phyloP scores from a whole-genome alignment of 495 filamentous ascomycete species.

The Evernia prunastri region DNA sequence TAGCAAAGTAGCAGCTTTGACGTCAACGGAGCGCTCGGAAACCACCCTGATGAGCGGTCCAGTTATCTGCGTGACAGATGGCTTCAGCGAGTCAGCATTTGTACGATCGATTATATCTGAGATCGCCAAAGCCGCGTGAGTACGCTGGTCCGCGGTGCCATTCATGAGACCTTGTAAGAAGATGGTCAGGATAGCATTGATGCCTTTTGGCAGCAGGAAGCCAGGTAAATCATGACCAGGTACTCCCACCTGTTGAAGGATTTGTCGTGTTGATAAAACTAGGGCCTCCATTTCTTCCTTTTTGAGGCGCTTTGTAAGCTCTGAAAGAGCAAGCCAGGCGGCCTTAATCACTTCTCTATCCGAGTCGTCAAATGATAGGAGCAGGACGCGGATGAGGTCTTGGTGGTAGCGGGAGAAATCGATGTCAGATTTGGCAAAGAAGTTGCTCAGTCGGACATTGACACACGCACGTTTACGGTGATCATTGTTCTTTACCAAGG shows the following conservation, averaged over 20 bases:
- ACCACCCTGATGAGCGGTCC: constrained; percentile 96
- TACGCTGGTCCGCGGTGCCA: constrained; percentile 83
- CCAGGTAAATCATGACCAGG: constrained; percentile 78
- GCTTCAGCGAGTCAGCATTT: constrained; percentile 72
- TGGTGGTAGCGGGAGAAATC: constrained; percentile 93
- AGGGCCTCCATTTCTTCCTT: constrained; percentile 98
- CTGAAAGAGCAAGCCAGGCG: constrained; percentile 82
- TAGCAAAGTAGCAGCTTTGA: constrained; percentile 88
- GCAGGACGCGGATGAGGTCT: constrained; percentile 79
- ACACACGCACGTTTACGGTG: constrained; percentile 72
- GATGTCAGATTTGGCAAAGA: constrained; percentile 73
- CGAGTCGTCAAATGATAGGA: constrained; percentile 85
- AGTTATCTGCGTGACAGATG: constrained; percentile 95
- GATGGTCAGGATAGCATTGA: constrained; percentile 92
- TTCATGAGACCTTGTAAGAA: constrained; percentile 98
- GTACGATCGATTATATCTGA: constrained; percentile 93
- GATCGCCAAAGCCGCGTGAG: constrained; percentile 84
- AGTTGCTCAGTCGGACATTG: constrained; percentile 76
- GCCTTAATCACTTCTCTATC: constrained; percentile 84
- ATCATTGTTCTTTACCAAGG: constrained; percentile 85
- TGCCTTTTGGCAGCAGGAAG: constrained; percentile 92
- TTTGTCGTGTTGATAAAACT: constrained; percentile 77
- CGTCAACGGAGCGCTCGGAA: constrained; percentile 87
- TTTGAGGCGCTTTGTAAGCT: constrained; percentile 77
- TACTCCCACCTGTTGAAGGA: constrained; percentile 80